These are phyloP conservation scores for Albatrellus sp. DNA, from an alignment of 1,284 basidiomycete species.

Conservation along the genomic window DNA sequence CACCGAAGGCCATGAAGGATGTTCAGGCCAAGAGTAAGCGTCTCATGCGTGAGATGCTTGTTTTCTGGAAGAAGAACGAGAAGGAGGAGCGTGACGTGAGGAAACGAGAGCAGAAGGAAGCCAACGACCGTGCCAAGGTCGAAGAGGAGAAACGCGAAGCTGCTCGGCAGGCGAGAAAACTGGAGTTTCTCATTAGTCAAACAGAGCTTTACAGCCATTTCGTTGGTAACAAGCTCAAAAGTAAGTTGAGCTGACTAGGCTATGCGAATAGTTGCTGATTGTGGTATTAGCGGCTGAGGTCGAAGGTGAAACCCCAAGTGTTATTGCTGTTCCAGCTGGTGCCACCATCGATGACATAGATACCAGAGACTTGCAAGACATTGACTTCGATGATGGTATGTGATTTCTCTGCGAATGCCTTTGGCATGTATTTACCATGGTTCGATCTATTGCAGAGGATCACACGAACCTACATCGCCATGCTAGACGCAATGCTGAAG, in stretches of 20 bases:
- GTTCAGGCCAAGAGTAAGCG: conserved; percentile 80
- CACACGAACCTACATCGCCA: conserved; percentile 83
- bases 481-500: conserved; percentile 83
- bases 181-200: conserved; percentile 98
- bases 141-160: conserved; percentile 97
- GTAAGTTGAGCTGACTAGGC: conserved; percentile 29
- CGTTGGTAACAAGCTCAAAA: conserved; percentile 97
- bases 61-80: conserved; percentile 98
- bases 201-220: conserved; percentile 99
- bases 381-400: conserved; percentile 91
- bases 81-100: conserved; percentile 90
- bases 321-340: conserved; percentile 38
- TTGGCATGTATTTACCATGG: not conserved
- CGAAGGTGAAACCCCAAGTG: conserved; percentile 55
- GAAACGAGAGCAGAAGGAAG: conserved; percentile 91
- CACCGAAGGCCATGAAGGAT: conserved; percentile 80
- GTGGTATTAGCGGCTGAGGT: conserved; percentile 65
- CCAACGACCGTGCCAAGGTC: conserved; percentile 77
- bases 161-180: conserved; percentile 89
- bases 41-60: conserved; percentile 88
- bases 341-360: conserved; percentile 45
- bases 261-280: not conserved
- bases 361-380: conserved; percentile 50
- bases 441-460: conserved; percentile 48
- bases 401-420: conserved; percentile 1